Evolutionary conservation across 306 rosid species (phyloP).

Genomic region (Bauhinia variegata): DNA sequence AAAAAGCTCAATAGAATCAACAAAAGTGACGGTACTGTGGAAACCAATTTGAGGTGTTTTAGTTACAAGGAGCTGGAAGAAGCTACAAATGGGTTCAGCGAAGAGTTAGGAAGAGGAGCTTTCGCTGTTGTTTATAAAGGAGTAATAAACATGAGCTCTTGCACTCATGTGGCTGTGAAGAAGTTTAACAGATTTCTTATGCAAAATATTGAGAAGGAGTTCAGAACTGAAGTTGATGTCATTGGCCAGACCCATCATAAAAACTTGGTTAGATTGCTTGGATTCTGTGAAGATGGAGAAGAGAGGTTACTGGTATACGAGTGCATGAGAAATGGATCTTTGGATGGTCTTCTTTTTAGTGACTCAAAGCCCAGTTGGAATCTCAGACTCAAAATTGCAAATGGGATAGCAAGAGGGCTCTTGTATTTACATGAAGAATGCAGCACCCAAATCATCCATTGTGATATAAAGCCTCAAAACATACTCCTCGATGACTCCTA

Average conservation of each 20-base stretch:
- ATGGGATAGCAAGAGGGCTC: conserved; percentile 37
- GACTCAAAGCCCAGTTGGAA: conserved; percentile 38
- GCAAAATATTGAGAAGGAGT: conserved; percentile 36
- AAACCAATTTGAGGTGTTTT: conserved; percentile 28
- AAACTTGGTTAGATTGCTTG: conserved; percentile 36
- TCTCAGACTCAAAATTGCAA: conserved; percentile 25
- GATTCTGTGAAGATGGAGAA: conserved; percentile 31
- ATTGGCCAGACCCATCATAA: conserved; percentile 47
- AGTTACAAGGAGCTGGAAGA: conserved; percentile 38
- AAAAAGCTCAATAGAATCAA: neutral
- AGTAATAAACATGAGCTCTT: neutral
- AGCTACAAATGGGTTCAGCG: conserved; percentile 45
- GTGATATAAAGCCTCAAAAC: conserved; percentile 61
- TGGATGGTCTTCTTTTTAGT: conserved; percentile 33
- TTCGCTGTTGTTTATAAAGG: conserved; percentile 52
- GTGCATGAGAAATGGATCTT: conserved; percentile 34
- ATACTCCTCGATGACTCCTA: conserved; percentile 41
- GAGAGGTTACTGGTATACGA: conserved; percentile 36
- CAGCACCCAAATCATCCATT: conserved; percentile 46
- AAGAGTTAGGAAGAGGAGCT: conserved; percentile 44
- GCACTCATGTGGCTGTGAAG: conserved; percentile 34
- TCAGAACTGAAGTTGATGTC: conserved; percentile 29
- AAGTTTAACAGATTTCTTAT: conserved; percentile 10
- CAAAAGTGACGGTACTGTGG: neutral
- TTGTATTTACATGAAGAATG: conserved; percentile 54